Evolutionary conservation across 106 monocot genomes (phyloP).

Genomic region (Acanthochlamys bracteata): DNA sequence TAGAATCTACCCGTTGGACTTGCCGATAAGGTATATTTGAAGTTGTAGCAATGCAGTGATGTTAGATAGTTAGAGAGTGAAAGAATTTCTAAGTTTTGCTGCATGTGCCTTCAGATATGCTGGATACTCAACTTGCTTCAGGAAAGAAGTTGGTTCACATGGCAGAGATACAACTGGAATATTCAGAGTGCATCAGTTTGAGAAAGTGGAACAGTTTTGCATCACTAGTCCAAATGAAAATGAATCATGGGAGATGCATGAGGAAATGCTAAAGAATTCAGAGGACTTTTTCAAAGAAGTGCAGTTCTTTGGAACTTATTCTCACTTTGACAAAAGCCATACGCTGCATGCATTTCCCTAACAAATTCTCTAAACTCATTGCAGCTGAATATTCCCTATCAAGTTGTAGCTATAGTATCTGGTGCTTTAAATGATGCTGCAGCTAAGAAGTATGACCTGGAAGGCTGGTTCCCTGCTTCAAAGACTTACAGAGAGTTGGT

Average conservation of each 20-base stretch:
- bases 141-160: slow-evolving; percentile 96
- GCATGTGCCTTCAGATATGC: slow-evolving; percentile 49
- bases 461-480: slow-evolving; percentile 96
- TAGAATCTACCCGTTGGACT: slow-evolving; percentile 55
- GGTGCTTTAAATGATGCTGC: slow-evolving; percentile 99
- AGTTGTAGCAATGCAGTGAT: too few relatives aligned
- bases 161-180: slow-evolving; percentile 91
- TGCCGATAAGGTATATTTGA: slow-evolving; percentile 52
- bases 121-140: slow-evolving; percentile 90
- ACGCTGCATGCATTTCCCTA: background rate
- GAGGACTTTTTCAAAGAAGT: slow-evolving; percentile 95
- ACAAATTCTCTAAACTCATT: background rate
- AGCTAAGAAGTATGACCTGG: slow-evolving; percentile 92
- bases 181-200: slow-evolving; percentile 98
- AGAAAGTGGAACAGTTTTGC: slow-evolving; percentile 94
- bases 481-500: slow-evolving; percentile 86
- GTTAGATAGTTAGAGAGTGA: too few relatives aligned
- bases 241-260: slow-evolving; percentile 94
- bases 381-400: slow-evolving; percentile 81
- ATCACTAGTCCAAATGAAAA: slow-evolving; percentile 77
- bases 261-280: slow-evolving; percentile 92
- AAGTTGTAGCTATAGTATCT: slow-evolving; percentile 83
- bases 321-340: background rate
- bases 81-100: too few relatives aligned
- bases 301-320: background rate